A percentile compares a stretch with the other conserved stretches of the same genome.
Conservation (phyloP, 345 rosid species). For the Lepidium aucheri region DNA sequence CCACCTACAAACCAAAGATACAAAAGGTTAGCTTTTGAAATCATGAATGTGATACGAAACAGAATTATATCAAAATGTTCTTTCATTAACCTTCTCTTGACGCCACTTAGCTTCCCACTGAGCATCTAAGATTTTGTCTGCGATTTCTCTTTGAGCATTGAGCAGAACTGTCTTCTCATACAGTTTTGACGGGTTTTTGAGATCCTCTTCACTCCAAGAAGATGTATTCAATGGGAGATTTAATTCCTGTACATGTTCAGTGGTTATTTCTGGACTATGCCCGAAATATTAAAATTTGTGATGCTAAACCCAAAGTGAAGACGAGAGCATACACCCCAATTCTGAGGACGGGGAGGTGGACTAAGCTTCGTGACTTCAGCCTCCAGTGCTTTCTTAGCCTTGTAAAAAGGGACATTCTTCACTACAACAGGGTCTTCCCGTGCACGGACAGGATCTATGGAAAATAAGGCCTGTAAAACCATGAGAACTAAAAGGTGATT, state of each 20-base stretch:
- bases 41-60: not conserved
- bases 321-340: constrained; percentile 67
- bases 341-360: constrained; percentile 82
- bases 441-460: constrained; percentile 83
- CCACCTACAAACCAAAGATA: constrained; percentile 40
- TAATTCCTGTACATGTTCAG: constrained; percentile 45
- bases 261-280: constrained; percentile 6
- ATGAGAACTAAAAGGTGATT: constrained; percentile 5
- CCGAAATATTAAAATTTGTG: not conserved
- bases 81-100: constrained; percentile 61
- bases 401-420: constrained; percentile 76
- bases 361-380: constrained; percentile 61
- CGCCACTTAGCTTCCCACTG: constrained; percentile 94
- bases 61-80: not conserved
- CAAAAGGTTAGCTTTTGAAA: not conserved
- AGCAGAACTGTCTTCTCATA: constrained; percentile 93
- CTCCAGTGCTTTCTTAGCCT: constrained; percentile 76
- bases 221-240: constrained; percentile 75
- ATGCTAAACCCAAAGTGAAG: not conserved
- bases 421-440: constrained; percentile 71
- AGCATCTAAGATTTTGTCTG: constrained; percentile 71
- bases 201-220: constrained; percentile 90
- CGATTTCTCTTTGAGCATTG: constrained; percentile 88
- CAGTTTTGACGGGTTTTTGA: constrained; percentile 60
- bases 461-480: constrained; percentile 56